Base-by-base conservation (phyloP, 140 eudicot species). In the Erigeron philadelphicus region DNA sequence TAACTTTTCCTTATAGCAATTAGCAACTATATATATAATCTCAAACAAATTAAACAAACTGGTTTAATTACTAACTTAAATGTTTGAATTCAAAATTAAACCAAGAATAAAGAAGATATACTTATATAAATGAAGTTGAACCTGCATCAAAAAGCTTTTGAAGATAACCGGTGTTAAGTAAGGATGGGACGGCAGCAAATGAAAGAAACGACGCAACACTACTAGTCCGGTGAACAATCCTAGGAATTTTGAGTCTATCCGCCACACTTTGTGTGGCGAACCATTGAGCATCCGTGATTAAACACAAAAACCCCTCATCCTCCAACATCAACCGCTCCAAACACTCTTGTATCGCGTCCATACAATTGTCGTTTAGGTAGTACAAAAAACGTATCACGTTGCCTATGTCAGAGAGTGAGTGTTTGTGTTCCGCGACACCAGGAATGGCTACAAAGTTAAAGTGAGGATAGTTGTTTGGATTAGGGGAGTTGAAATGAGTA, bases 241-340 rank as follows among this genome's bases (percentile, higher is more conserved):
- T 77, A 4, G 81, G 87, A 4, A 82, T 50, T 40, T 75, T 63
- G 8, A 79, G 56, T 2, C 42, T 25, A 21, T 79, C 75, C 2
- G 82, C 82, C 9, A 79, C 79, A 4, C 18, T 43, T 47, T 64
- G 77, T 9, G 79, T 53, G 53, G 70, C 41, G 8, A 35, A 47
- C 87, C 84, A 79, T 63, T 68, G 52, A 18, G 76, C 82, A 76
- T 83, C 87, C 0, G 82, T 74, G 23, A 83, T 40, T 16, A 79
- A 60, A 59, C 84, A 79, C 2, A 72, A 19, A 60, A 79, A 59
- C 9, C 66, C 70, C 3, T 7, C 66, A 46, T 16, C 77, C 19
- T 78, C 78, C 3, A 52, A 25, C 58, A 75, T 19, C 44, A 72
- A 61, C 46, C 58, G 61, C 16, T 44, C 66, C 69, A 83, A 58